These are phyloP conservation scores for Botrytis medusae DNA, from an alignment of 2,329 filamentous ascomycete genomes.

Conservation along the genomic window DNA sequence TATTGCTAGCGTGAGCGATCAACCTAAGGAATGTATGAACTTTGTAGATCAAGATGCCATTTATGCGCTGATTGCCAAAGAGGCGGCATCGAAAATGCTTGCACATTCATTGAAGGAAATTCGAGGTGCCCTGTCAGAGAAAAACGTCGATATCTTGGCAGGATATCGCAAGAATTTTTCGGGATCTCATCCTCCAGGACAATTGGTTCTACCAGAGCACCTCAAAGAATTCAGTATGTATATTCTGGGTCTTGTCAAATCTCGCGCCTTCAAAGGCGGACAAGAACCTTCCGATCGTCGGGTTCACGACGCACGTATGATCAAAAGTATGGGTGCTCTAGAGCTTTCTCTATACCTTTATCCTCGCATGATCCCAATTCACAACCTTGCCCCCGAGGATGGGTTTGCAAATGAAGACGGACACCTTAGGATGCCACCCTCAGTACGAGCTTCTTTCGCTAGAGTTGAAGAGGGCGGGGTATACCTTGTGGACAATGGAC, in stretches of 20 bases:
- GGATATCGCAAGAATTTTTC: slow-evolving; percentile 92
- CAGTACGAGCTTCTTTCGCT: slow-evolving; percentile 79
- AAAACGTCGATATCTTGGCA: slow-evolving; percentile 87
- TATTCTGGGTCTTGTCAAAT: slow-evolving; percentile 85
- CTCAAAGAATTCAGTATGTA: slow-evolving; percentile 98
- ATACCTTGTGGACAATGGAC: slow-evolving; percentile 94
- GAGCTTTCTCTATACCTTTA: slow-evolving; percentile 93
- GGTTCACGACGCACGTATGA: slow-evolving; percentile 86
- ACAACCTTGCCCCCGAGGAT: slow-evolving; percentile 83
- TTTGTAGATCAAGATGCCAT: slow-evolving; percentile 96
- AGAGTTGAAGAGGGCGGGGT: slow-evolving; percentile 89
- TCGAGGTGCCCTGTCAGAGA: slow-evolving; percentile 78
- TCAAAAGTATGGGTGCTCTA: slow-evolving; percentile 80
- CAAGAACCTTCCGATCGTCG: slow-evolving; percentile 87
- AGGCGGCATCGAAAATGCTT: slow-evolving; percentile 82
- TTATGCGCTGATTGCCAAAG: slow-evolving; percentile 83
- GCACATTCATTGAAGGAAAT: slow-evolving; percentile 80
- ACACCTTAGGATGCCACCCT: slow-evolving; percentile 78
- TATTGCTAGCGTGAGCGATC: slow-evolving; percentile 88
- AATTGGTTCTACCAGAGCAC: slow-evolving; percentile 92
- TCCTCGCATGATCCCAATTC: slow-evolving; percentile 86
- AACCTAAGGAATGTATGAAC: slow-evolving; percentile 80
- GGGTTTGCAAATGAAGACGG: slow-evolving; percentile 86
- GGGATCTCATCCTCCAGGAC: slow-evolving; percentile 78
- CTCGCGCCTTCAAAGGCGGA: slow-evolving; percentile 88